Base-by-base conservation (phyloP, 1,284 basidiomycete species). In the Paramarasmius palmivorus region DNA sequence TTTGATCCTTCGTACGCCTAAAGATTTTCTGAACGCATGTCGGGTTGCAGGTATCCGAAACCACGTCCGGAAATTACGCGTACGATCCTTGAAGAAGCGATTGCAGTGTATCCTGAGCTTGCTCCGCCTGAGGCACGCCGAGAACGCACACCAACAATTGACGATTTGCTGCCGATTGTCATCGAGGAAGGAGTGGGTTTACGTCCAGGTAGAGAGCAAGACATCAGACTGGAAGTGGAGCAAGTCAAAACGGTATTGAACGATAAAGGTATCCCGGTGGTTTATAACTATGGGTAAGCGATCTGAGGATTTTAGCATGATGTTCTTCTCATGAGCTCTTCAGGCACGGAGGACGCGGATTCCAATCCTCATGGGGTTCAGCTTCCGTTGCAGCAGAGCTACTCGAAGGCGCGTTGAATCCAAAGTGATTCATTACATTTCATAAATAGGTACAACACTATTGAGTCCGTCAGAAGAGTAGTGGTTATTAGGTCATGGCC, bases 331-430 rank as follows among this genome's bases (percentile, higher is more conserved):
- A 12, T 32, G 12, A 32, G 29, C 12, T 32, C 29, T 32, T 32
- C 12, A 32, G 29, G 35, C 80, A 81, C 60, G 80, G 80, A 17
- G 81, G 86, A 3, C 79, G 79, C 56, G 88, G 89, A 4, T 90
- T 82, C 62, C 85, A 88, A 59, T 74, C 79, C n/a, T 88, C 85
- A 0, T 90, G 88, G 86, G 88, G 84, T 1, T 84, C 83, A 0
- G 87, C 88, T 1, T 70, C 72, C 23, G 72, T 78, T 14, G 85
- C 80, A 0, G 61, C 82, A 2, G 69, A 73, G 17, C 64, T 90
- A 14, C 66, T 90, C 50, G 75, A 84, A 53, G 68, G 70, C 19
- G 76, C 77, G 0, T 53, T 77, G 32, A 53, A n/a, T n/a, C n/a
- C n/a, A n/a, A n/a, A n/a, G n/a, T n/a, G n/a, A n/a, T n/a, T n/a